Percentiles rank a stretch among this genome's conserved stretches.
phyloP scores from a whole-genome alignment of 768 basidiomycete species.

The Omphalotus guepiniiformis region DNA sequence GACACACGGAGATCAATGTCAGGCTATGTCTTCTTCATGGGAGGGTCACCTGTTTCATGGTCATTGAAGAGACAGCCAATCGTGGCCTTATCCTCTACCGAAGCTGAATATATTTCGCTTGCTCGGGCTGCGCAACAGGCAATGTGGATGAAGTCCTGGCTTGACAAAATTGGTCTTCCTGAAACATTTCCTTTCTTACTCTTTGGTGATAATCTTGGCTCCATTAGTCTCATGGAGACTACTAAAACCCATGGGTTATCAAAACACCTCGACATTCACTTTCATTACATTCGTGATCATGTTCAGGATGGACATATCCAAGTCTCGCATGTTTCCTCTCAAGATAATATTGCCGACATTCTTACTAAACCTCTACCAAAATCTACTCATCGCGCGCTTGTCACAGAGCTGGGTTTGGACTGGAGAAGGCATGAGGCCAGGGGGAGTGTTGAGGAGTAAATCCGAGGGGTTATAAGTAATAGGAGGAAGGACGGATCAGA shows the following conservation, averaged over 20 bases:
- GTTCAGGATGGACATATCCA: constrained; percentile 11
- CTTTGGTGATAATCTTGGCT: constrained; percentile 22
- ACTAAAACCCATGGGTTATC: constrained; percentile 21
- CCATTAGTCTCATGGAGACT: too few relatives aligned
- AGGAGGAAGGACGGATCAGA: too few relatives aligned
- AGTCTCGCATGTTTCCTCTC: constrained; percentile 9
- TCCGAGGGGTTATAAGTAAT: too few relatives aligned
- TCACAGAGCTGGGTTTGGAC: too few relatives aligned
- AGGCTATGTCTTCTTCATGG: not conserved
- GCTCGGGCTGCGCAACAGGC: not conserved
- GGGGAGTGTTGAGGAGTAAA: too few relatives aligned
- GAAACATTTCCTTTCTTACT: not conserved
- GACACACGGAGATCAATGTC: not conserved
- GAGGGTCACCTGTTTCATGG: not conserved
- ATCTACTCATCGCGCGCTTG: too few relatives aligned
- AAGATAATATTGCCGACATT: constrained; percentile 26
- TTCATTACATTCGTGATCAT: constrained; percentile 27
- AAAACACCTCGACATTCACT: constrained; percentile 33
- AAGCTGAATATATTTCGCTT: not conserved
- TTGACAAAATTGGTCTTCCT: not conserved
- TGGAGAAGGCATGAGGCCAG: too few relatives aligned
- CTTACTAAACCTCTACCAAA: too few relatives aligned
- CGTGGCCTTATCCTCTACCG: not conserved
- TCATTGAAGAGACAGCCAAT: not conserved
- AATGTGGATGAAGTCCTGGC: not conserved